These are phyloP conservation scores for Cyclotella cryptica DNA, from an alignment of 108 stramenopile genomes.

Conservation along the genomic window DNA sequence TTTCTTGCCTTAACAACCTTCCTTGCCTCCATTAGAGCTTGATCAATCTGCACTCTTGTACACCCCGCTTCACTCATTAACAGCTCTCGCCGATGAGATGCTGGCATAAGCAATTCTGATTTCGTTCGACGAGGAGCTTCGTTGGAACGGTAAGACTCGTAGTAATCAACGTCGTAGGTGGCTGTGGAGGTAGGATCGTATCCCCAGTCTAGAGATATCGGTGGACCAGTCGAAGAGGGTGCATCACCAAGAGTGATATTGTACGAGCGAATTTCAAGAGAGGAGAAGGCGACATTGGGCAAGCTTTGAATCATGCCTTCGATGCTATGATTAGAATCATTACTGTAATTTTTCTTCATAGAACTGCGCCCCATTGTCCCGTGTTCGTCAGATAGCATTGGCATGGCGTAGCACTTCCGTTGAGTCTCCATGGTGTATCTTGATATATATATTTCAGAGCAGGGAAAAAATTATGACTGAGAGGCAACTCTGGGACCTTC, in stretches of 20 bases:
- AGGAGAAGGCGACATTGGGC: constrained; percentile 23
- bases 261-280: constrained; percentile 35
- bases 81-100: constrained; percentile 46
- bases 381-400: too few species aligned
- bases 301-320: too few species aligned
- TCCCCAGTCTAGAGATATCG: constrained; percentile 33
- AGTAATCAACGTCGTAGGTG: constrained; percentile 14
- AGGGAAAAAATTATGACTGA: too few species aligned
- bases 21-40: constrained; percentile 49
- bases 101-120: constrained; percentile 50
- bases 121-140: constrained; percentile 25
- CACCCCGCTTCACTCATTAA: constrained; percentile 58
- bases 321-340: too few species aligned
- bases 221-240: constrained; percentile 30
- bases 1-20: constrained; percentile 26
- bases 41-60: constrained; percentile 40
- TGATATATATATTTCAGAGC: too few species aligned
- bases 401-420: too few species aligned
- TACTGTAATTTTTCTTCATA: too few species aligned
- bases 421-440: too few species aligned
- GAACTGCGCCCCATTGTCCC: too few species aligned
- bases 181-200: constrained; percentile 15
- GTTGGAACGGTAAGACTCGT: constrained; percentile 13
- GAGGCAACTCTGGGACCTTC: too few species aligned
- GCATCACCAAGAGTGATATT: constrained; percentile 26